Evolutionary conservation across 2,329 filamentous ascomycete genomes (phyloP).

Genomic region (Fusarium citri): DNA sequence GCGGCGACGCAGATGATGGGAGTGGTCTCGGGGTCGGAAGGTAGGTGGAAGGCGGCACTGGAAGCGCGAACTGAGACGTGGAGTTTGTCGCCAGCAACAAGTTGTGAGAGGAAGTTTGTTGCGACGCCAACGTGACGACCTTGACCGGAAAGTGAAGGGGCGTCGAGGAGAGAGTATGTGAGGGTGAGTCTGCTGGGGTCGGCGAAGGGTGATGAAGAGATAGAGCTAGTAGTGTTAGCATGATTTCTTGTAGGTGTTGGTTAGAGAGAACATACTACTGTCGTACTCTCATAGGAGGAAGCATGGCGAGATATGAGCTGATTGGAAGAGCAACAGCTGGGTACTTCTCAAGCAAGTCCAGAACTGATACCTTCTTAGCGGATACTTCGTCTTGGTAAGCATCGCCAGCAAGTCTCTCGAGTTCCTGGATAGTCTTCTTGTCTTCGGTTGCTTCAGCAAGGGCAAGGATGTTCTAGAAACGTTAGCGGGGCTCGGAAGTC

Average conservation of each 20-base stretch:
- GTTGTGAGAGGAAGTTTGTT: conserved; percentile 67
- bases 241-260: background rate
- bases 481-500: conserved; percentile 17
- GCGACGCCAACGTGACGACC: conserved; percentile 69
- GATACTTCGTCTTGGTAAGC: conserved; percentile 61
- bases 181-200: conserved; percentile 69
- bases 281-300: conserved; percentile 81
- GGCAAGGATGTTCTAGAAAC: conserved; percentile 51
- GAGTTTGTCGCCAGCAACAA: conserved; percentile 58
- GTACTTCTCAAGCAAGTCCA: conserved; percentile 77
- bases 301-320: conserved; percentile 74
- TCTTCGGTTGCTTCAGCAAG: conserved; percentile 63
- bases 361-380: conserved; percentile 69
- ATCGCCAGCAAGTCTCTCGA: conserved; percentile 61
- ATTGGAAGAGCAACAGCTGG: conserved; percentile 70
- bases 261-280: conserved; percentile 65
- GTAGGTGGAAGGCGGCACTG: conserved; percentile 62
- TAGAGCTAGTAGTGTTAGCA: conserved; percentile 60
- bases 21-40: conserved; percentile 56
- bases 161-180: conserved; percentile 75
- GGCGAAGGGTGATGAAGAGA: conserved; percentile 77
- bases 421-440: conserved; percentile 54
- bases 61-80: conserved; percentile 63
- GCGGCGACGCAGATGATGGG: conserved; percentile 65
- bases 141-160: conserved; percentile 62